Base-by-base conservation (phyloP, 2,329 filamentous ascomycete species). In the Blastomyces emzantsi region DNA sequence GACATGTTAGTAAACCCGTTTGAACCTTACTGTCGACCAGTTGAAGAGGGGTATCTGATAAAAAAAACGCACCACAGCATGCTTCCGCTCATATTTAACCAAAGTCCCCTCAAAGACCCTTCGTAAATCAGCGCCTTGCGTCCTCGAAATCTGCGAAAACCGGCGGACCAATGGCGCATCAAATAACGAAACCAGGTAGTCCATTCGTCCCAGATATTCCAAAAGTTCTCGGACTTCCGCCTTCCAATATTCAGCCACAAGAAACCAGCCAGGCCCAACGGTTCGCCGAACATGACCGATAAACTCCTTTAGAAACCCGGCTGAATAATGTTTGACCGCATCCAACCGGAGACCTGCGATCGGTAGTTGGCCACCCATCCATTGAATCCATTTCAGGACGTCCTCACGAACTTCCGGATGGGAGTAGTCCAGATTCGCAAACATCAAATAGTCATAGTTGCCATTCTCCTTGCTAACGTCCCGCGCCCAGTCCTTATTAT, bases 391-490 rank as follows among this genome's bases (percentile, higher is more conserved):
- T 60, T 81, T 79, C 62, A 87, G 77, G 3, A 90, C 81, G 67
- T 90, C 88, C 3, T 81, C 73, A 43, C 80, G 78, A 11, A 90
- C 87, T 67, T 89, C 87, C 0, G 80, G 79, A 64, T 88, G 81
- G 2, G 77, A 74, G 71, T 88, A 87, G 73, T 90, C 87, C 49
- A 90, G 73, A 72, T 90, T 85, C 6, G 85, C 84, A 68, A 89
- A 90, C 85, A 90, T 89, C 19, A 90, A 80, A 70, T 86, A 90
- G 67, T 82, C 81, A 60, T 83, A 86, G 69, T 90, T 90, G 8
- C 88, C 88, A 66, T 85, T 82, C 72, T 88, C 79, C 25, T 82
- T 80, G 36, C 85, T 85, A 3, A 87, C 86, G 17, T 81, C 81
- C 0, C 80, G 70, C 2, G 84, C 83, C 87, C 87, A 90, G 47